phyloP scores from a whole-genome alignment of 345 rosid species.

The Camelina neglecta region DNA sequence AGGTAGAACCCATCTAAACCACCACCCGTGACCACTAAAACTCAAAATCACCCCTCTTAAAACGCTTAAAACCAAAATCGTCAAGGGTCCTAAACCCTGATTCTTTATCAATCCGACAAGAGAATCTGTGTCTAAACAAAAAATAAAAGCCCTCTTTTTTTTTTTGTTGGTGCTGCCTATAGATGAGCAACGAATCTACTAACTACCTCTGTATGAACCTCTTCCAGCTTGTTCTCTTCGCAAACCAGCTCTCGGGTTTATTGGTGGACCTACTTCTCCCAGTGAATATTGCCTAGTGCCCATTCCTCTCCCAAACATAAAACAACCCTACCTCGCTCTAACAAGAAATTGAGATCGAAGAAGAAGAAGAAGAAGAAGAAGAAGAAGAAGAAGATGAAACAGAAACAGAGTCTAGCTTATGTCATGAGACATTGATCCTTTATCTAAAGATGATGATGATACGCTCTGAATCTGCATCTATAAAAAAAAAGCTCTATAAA shows the following conservation, averaged over 20 bases:
- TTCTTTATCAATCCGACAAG: conserved; percentile 25
- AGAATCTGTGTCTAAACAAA: conserved; percentile 4
- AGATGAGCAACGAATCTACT: conserved; percentile 45
- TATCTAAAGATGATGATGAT: conserved; percentile 18
- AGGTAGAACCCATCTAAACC: conserved; percentile 59
- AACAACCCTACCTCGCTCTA: conserved; percentile 18
- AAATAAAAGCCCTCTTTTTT: neutral
- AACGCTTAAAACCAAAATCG: neutral
- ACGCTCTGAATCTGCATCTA: conserved; percentile 19
- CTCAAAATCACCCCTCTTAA: neutral
- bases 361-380: neutral
- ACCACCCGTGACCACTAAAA: neutral
- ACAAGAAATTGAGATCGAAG: conserved; percentile 7
- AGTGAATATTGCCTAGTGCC: conserved; percentile 70
- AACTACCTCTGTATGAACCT: conserved; percentile 96
- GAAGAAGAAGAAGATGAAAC: neutral
- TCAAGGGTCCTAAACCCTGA: neutral
- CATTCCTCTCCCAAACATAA: conserved; percentile 57
- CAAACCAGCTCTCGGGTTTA: conserved; percentile 84
- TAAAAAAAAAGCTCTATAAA: neutral
- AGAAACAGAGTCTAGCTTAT: conserved; percentile 60
- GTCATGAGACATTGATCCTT: conserved; percentile 82
- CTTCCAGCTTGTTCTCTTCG: conserved; percentile 94
- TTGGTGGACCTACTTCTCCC: conserved; percentile 85
- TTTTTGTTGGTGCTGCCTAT: neutral